Evolutionary conservation across 1,139 yeast species (phyloP).

Genomic region (Taphrina confusa): DNA sequence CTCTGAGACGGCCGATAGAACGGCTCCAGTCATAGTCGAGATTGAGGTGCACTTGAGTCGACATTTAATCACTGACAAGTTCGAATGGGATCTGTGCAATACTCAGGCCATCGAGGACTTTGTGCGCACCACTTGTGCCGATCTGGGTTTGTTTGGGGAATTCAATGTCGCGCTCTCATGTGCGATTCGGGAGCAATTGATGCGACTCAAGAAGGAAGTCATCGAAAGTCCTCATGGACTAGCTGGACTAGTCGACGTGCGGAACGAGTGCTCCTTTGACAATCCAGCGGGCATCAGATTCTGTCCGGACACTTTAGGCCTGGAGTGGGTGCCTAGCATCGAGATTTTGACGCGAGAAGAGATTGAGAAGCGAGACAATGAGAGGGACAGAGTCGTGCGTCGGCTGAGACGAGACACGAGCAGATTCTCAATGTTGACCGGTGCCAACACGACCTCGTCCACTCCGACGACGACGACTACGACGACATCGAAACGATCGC

Average conservation of each 20-base stretch:
- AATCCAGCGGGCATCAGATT: conserved; percentile 65
- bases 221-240: conserved; percentile 64
- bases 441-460: conserved; percentile 27
- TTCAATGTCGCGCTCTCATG: conserved; percentile 89
- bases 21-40: conserved; percentile 65
- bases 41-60: conserved; percentile 81
- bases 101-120: conserved; percentile 77
- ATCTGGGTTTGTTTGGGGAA: conserved; percentile 80
- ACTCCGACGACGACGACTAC: conserved; percentile 5
- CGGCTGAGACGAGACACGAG: conserved; percentile 88
- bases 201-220: conserved; percentile 77
- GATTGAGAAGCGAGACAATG: conserved; percentile 91
- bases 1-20: conserved; percentile 59
- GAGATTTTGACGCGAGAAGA: conserved; percentile 88
- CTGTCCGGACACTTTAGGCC: conserved; percentile 62
- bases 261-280: conserved; percentile 61
- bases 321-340: conserved; percentile 85
- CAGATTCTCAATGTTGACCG: conserved; percentile 52
- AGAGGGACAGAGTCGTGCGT: conserved; percentile 86
- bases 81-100: conserved; percentile 84
- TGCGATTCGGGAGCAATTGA: conserved; percentile 75
- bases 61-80: conserved; percentile 82
- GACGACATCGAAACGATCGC: conserved; percentile 23
- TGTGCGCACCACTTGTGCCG: conserved; percentile 78
- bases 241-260: conserved; percentile 54